Conservation (phyloP, 1,139 yeast species). For the Saccharomyces hybrid region DNA sequence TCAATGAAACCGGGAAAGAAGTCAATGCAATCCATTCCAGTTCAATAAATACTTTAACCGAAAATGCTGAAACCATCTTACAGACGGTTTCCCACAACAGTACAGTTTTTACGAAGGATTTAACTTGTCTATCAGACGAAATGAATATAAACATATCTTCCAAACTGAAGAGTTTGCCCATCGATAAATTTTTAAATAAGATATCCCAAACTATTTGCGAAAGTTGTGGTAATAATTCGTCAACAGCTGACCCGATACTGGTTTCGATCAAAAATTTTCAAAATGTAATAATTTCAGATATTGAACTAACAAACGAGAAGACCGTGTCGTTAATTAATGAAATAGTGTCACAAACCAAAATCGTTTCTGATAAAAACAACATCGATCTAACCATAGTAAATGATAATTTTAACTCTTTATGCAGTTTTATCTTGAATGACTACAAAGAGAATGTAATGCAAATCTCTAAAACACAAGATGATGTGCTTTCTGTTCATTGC, state of each 20-base stretch:
- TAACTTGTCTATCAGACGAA: neutral
- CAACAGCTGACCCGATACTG: neutral
- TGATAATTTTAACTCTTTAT: neutral
- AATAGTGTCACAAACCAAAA: neutral
- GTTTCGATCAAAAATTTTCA: neutral
- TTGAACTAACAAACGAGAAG: neutral
- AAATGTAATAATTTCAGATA: neutral
- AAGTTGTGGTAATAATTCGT: neutral
- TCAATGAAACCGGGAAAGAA: constrained; percentile 1
- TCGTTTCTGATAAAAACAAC: neutral
- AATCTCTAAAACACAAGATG: constrained; percentile 12
- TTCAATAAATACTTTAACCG: neutral
- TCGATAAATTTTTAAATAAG: neutral
- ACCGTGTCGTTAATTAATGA: neutral
- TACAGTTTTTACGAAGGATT: neutral
- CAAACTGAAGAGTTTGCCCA: neutral
- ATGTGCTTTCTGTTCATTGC: constrained; percentile 7
- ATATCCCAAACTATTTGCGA: neutral
- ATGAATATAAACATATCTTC: neutral
- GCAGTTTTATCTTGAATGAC: constrained; percentile 1
- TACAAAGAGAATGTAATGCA: constrained; percentile 12
- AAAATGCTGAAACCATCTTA: neutral
- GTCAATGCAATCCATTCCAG: neutral
- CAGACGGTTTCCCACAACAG: neutral
- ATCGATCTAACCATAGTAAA: neutral